Base-by-base conservation (phyloP, 164 flowering plant species). In the Vitis amurensis region DNA sequence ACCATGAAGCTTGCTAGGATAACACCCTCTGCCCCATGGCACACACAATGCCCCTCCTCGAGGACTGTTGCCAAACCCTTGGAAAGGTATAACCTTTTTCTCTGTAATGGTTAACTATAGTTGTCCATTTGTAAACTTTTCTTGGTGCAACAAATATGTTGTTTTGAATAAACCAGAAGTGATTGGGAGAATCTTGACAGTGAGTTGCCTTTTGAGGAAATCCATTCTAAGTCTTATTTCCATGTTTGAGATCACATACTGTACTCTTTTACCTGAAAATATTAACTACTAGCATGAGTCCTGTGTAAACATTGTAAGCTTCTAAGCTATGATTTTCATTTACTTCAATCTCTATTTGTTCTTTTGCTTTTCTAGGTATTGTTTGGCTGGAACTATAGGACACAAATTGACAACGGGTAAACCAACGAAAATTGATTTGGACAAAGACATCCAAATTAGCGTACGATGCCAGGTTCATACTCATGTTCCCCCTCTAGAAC, bases 311-410 rank as follows among this genome's bases (percentile, higher is more conserved):
- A 12, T 4, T 27, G 12, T 59, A 11, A 59, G 16, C 44, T 37
- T 27, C 11, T 75, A 13, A 61, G 55, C 4, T 17, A 29, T 51
- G 23, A 59, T 11, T 50, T 19, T 62, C 9, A 15, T 16, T 30
- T 50, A 57, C 31, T 19, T 27, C 3, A 48, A 61, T 63, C 27
- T 5, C 4, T 48, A 8, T 47, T 59, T 10, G 13, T 66, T 29
- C 67, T 10, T 63, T 67, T 50, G 69, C 37, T 67, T 37, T 55
- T 67, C 23, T 75, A 94, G 97, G 74, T 90, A 90, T 66, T 93
- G 95, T 72, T 86, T 84, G 53, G 91, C 90, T 76, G 99, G 98
- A 80, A 93, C 97, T 9, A 63, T 95, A 68, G 99, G 97, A 48
- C 92, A 86, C 70, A 89, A 89, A 70, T 71, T 95, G 80, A 86